Conservation (phyloP, 2,329 filamentous ascomycete genomes). For the Curvularia eragrostidis region DNA sequence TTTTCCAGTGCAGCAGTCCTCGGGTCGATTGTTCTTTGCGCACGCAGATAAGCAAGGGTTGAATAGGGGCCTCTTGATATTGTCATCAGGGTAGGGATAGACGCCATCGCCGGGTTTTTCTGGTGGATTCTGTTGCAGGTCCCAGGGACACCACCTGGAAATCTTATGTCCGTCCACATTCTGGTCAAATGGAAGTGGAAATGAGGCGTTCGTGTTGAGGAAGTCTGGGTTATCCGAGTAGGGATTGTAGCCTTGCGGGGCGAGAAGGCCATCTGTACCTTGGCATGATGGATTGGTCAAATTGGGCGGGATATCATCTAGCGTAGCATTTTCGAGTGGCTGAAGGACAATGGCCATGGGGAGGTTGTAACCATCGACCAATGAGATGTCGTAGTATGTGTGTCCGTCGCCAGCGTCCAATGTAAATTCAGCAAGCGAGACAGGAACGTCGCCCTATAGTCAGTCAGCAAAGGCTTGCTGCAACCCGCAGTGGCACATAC, state of each 20-base stretch:
- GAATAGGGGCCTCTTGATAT: constrained; percentile 72
- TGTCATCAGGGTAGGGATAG: constrained; percentile 81
- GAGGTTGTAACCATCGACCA: constrained; percentile 85
- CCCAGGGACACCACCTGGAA: constrained; percentile 79
- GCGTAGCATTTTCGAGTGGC: constrained; percentile 64
- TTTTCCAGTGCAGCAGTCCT: constrained; percentile 77
- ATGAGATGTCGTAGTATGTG: constrained; percentile 83
- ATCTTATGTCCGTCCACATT: constrained; percentile 64
- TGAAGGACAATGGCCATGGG: constrained; percentile 66
- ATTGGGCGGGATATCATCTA: constrained; percentile 72
- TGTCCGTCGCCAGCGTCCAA: constrained; percentile 71
- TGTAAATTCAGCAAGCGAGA: constrained; percentile 82
- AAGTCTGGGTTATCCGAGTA: constrained; percentile 60
- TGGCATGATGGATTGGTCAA: constrained; percentile 79
- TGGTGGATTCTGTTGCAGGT: constrained; percentile 72
- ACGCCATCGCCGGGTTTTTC: constrained; percentile 75
- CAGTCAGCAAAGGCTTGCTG: constrained; percentile 14
- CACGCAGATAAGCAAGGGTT: constrained; percentile 81
- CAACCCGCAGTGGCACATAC: constrained; percentile 56
- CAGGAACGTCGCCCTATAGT: constrained; percentile 71
- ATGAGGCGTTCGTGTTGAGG: constrained; percentile 68
- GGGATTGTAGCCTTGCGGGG: constrained; percentile 53
- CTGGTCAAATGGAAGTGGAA: constrained; percentile 71
- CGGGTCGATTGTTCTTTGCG: constrained; percentile 68
- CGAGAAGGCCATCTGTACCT: constrained; percentile 69